Percentiles rank a stretch among this genome's conserved stretches.
phyloP scores from a whole-genome alignment of 306 rosid genomes.

The Cicer bijugum region DNA sequence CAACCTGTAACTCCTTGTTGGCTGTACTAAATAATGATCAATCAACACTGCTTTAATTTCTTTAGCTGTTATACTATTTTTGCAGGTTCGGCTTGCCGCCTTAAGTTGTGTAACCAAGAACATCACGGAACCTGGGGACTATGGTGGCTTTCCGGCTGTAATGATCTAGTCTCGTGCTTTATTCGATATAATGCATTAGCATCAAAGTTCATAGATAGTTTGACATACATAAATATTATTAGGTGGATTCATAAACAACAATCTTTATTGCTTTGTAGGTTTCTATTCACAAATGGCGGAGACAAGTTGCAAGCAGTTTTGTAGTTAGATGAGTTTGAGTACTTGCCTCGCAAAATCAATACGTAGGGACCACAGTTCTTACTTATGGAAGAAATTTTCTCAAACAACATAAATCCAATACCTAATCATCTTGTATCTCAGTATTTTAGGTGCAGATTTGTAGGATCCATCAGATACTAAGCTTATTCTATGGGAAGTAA shows the following conservation, averaged over 20 bases:
- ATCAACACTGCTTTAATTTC: conserved; percentile 1
- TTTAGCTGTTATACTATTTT: conserved; percentile 20
- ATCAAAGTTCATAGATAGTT: conserved; percentile 11
- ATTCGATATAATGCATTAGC: background rate
- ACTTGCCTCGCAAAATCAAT: conserved; percentile 6
- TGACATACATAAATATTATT: background rate
- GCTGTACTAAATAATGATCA: conserved; percentile 26
- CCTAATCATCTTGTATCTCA: background rate
- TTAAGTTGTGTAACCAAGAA: conserved; percentile 79
- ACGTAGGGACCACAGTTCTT: conserved; percentile 3
- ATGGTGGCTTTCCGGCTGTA: conserved; percentile 86
- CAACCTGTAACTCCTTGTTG: background rate
- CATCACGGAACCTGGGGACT: conserved; percentile 83
- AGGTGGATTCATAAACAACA: conserved; percentile 11
- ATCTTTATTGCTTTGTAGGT: conserved; percentile 56
- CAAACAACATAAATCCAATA: background rate
- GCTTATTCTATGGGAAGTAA: background rate
- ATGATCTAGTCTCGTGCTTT: conserved; percentile 41
- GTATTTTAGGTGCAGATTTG: background rate
- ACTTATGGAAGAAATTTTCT: background rate
- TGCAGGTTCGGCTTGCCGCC: conserved; percentile 90
- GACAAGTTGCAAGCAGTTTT: conserved; percentile 63
- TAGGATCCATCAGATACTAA: background rate
- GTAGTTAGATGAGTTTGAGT: conserved; percentile 12
- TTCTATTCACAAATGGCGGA: conserved; percentile 72